Conservation (phyloP, 208 protist species). For the Endotrypanum monterogeii region DNA sequence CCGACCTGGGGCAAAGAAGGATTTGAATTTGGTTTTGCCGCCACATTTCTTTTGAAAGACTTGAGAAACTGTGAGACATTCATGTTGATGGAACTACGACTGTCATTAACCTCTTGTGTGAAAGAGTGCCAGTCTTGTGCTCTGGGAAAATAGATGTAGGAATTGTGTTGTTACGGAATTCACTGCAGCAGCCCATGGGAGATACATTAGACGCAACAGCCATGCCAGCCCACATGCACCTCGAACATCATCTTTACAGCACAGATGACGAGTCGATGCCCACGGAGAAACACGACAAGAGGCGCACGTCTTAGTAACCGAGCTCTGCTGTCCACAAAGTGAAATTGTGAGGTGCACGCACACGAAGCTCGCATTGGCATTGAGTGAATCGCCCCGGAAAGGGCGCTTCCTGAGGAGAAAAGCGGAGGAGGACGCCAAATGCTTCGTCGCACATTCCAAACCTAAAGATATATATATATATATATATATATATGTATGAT, state of each 20-base stretch:
- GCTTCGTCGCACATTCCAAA: not conserved
- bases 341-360: too few species aligned
- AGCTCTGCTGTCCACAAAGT: too few species aligned
- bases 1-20: not conserved
- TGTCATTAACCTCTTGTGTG: not conserved
- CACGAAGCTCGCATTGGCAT: too few species aligned
- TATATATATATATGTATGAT: slow-evolving; percentile 11
- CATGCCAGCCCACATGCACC: too few species aligned
- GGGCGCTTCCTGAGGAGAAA: too few species aligned
- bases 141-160: slow-evolving; percentile 5
- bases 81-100: slow-evolving; percentile 29
- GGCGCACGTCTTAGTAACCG: too few species aligned
- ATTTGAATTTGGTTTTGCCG: slow-evolving; percentile 6
- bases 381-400: too few species aligned
- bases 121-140: not conserved
- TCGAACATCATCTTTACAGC: too few species aligned
- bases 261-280: too few species aligned
- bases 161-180: not conserved
- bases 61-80: slow-evolving; percentile 78
- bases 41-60: slow-evolving; percentile 51
- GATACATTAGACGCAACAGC: too few species aligned
- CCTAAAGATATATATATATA: slow-evolving; percentile 32
- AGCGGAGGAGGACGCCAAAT: not conserved
- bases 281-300: too few species aligned
- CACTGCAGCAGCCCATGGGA: too few species aligned